phyloP scores from a whole-genome alignment of 106 monocot species.

The Acanthochlamys bracteata region DNA sequence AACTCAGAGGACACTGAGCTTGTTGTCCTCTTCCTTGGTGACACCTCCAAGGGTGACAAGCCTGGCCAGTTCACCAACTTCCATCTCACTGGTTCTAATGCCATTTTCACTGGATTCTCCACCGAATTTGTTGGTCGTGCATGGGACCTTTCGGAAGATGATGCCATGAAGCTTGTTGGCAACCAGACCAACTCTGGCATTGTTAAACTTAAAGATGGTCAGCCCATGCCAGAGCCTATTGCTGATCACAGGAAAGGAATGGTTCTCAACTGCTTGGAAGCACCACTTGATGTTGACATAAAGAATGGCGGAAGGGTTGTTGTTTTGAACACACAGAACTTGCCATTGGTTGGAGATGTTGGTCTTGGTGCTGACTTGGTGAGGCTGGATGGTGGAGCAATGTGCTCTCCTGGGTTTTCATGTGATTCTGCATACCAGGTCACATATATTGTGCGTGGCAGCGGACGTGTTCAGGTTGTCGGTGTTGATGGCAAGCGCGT shows the following conservation, averaged over 20 bases:
- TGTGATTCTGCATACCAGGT: conserved; percentile 85
- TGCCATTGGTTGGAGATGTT: conserved; percentile 59
- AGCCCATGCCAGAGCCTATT: conserved; percentile 34
- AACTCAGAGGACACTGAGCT: conserved; percentile 53
- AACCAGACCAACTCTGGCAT: conserved; percentile 36
- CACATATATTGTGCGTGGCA: conserved; percentile 63
- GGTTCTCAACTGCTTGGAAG: conserved; percentile 73
- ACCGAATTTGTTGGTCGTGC: conserved; percentile 77
- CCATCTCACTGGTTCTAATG: conserved; percentile 64
- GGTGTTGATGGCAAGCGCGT: conserved; percentile 68
- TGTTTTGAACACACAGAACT: conserved; percentile 75
- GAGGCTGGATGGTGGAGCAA: conserved; percentile 53
- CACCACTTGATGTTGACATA: conserved; percentile 71
- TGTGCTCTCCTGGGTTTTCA: conserved; percentile 92
- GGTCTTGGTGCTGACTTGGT: conserved; percentile 80
- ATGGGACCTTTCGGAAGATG: conserved; percentile 46
- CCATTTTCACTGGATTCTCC: conserved; percentile 81
- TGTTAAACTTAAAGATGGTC: conserved; percentile 52
- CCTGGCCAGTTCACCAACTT: conserved; percentile 77
- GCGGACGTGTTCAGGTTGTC: conserved; percentile 76
- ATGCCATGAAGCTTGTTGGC: conserved; percentile 34
- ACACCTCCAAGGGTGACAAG: conserved; percentile 71
- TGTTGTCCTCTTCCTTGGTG: conserved; percentile 75
- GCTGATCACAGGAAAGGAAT: conserved; percentile 41
- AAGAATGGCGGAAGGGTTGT: conserved; percentile 73